Evolutionary conservation across 2,329 filamentous ascomycete species (phyloP).

Genomic region (Calonectria pteridis): DNA sequence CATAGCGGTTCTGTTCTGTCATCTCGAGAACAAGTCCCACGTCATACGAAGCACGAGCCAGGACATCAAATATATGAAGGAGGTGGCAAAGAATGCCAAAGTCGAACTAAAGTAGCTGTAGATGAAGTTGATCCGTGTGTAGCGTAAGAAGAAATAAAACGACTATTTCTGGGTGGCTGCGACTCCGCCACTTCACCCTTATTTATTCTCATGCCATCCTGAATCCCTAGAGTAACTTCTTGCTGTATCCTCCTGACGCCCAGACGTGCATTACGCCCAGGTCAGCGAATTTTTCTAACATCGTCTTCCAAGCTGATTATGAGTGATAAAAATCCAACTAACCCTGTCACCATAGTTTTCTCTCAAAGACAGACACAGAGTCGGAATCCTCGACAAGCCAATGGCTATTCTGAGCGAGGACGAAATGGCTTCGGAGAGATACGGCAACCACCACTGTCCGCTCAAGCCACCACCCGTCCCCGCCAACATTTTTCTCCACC

Average conservation of each 20-base stretch:
- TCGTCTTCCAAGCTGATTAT: background rate
- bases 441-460: background rate
- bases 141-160: too few species aligned
- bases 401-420: background rate
- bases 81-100: background rate
- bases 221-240: too few species aligned
- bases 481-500: background rate
- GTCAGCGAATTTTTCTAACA: too few species aligned
- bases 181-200: too few species aligned
- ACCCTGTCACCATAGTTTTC: too few species aligned
- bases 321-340: too few species aligned
- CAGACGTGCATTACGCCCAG: too few species aligned
- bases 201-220: too few species aligned
- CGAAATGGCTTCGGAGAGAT: background rate
- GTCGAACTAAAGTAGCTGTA: background rate
- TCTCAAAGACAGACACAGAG: background rate
- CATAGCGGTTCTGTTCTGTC: slow-evolving; percentile 15
- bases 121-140: too few species aligned
- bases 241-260: too few species aligned
- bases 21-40: background rate
- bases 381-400: background rate
- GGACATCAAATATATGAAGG: slow-evolving; percentile 19
- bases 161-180: too few species aligned
- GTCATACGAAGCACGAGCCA: background rate
- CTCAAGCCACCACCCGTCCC: background rate